A percentile compares a stretch with the other conserved stretches of the same genome.
Evolutionary conservation across 2,329 filamentous ascomycete genomes (phyloP).

Genomic region (Hortaea sp.): DNA sequence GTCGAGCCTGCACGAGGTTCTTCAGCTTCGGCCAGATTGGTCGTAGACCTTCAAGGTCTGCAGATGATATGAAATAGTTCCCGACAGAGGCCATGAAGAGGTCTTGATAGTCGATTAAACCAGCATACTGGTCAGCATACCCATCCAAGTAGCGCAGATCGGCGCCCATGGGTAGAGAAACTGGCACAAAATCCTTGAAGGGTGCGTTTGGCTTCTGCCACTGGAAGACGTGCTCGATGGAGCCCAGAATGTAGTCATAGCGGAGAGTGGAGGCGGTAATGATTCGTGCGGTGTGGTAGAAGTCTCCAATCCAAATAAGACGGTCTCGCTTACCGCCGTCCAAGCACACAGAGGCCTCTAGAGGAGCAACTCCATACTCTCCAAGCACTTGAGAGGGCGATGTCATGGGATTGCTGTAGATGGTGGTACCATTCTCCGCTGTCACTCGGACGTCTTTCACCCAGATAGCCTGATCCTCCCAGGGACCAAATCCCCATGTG

Average conservation of each 20-base stretch:
- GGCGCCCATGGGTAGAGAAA: conserved; percentile 8
- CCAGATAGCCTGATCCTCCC: conserved; percentile 30
- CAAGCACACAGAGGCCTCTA: conserved; percentile 29
- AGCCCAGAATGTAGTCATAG: conserved; percentile 27
- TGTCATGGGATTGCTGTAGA: conserved; percentile 26
- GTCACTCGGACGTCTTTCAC: conserved; percentile 27
- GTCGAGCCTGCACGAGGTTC: conserved; percentile 9
- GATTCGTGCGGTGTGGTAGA: conserved; percentile 32
- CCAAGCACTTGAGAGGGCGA: conserved; percentile 16
- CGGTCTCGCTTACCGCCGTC: conserved; percentile 35
- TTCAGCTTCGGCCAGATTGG: conserved; percentile 20
- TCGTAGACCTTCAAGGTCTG: conserved; percentile 10
- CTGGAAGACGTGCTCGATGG: conserved; percentile 23
- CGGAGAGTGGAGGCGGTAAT: conserved; percentile 27
- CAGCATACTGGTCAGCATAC: conserved; percentile 4
- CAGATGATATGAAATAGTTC: conserved; percentile 19
- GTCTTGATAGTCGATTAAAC: conserved; percentile 24
- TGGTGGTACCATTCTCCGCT: conserved; percentile 18
- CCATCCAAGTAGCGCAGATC: conserved; percentile 5
- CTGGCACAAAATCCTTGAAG: conserved; percentile 8
- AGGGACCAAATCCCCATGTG: conserved; percentile 33
- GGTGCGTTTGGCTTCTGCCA: conserved; percentile 11
- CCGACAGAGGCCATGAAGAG: conserved; percentile 20
- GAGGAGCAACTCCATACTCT: conserved; percentile 29
- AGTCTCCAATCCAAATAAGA: conserved; percentile 34